Evolutionary conservation across 176 grass and related monocot genomes (phyloP), one percentile per base, ranked within the genome.

Genomic region (Zoysia japonica): DNA sequence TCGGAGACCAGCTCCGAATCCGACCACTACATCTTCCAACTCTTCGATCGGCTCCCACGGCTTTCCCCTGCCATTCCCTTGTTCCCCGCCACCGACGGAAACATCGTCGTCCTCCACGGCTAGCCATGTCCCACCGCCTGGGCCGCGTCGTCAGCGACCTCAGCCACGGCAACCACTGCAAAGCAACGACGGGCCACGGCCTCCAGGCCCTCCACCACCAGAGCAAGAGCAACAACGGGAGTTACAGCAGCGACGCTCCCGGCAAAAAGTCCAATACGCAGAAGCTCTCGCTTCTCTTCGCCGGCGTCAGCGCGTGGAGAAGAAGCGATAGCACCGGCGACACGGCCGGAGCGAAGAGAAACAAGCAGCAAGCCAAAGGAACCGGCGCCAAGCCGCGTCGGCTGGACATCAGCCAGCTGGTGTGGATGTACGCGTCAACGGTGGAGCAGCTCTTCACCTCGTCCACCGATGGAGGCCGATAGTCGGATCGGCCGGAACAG

Each of bases 391-490:
- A 39, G 45, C 65, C 54, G 15, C 65, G 86, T 60, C 69, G 67
- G 11, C 60, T 91, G 41, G 89, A 90, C 56, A 76, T 91, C 45
- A 61, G 68, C 20, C 78, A 83, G 76, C 17, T 87, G 5, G 56
- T 87, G 28, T 28, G 28, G 0, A 28, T 28, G 28, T 96, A 87
- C 84, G 44, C 76, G 47, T 65, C 87, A 47, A 87, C 86, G 82
- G 38, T 88, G 47, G 92, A 92, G 84, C 70, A 72, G 37, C 67
- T 94, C 16, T 77, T 91, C 85, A 47, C 69, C 59, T 87, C 72
- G 69, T 78, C 60, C 43, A 63, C 76, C 19, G 68, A 66, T 11
- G 45, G 64, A n/a, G 20, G 75, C 8, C 8, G 16, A 16, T 52
- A 80, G 67, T 77, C 3, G 38, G 71, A 42, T 12, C 28, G 61